Conservation (phyloP, 2,329 filamentous ascomycete species). For the Magnaporthiopsis rhizophila region DNA sequence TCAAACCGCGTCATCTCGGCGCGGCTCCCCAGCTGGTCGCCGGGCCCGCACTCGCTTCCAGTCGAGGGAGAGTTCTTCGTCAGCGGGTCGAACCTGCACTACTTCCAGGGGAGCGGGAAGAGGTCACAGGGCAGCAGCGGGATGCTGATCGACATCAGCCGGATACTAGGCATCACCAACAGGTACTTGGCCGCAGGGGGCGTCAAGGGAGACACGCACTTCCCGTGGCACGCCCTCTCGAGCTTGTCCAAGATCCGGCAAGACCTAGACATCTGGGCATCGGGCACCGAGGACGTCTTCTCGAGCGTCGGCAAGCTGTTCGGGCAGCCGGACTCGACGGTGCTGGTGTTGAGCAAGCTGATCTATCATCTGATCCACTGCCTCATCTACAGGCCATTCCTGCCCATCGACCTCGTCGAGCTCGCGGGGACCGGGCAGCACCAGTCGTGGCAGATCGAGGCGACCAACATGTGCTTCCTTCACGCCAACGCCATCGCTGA, state of each 20-base stretch:
- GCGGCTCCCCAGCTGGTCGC: conserved; percentile 66
- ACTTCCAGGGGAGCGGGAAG: conserved; percentile 59
- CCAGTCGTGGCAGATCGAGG: conserved; percentile 88
- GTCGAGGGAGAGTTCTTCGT: conserved; percentile 77
- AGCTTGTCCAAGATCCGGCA: conserved; percentile 80
- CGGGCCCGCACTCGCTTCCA: conserved; percentile 50
- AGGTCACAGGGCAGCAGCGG: conserved; percentile 68
- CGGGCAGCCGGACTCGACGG: conserved; percentile 68
- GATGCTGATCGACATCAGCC: conserved; percentile 77
- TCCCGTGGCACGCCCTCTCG: conserved; percentile 82
- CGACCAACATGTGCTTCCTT: conserved; percentile 77
- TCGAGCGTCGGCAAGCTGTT: conserved; percentile 68
- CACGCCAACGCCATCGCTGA: conserved; percentile 85
- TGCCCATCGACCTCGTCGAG: conserved; percentile 77
- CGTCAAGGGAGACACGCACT: conserved; percentile 83
- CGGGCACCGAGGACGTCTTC: conserved; percentile 72
- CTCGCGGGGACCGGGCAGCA: conserved; percentile 74
- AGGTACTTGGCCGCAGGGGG: conserved; percentile 77
- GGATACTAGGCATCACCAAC: conserved; percentile 76
- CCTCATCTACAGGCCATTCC: conserved; percentile 76
- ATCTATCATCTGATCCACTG: conserved; percentile 84
- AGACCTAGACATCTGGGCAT: conserved; percentile 78
- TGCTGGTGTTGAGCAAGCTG: conserved; percentile 73
- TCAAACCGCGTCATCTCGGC: conserved; percentile 69
- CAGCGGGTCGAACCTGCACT: conserved; percentile 68